Base-by-base conservation (phyloP, 164 flowering plant genomes). In the Vitis cinerea region DNA sequence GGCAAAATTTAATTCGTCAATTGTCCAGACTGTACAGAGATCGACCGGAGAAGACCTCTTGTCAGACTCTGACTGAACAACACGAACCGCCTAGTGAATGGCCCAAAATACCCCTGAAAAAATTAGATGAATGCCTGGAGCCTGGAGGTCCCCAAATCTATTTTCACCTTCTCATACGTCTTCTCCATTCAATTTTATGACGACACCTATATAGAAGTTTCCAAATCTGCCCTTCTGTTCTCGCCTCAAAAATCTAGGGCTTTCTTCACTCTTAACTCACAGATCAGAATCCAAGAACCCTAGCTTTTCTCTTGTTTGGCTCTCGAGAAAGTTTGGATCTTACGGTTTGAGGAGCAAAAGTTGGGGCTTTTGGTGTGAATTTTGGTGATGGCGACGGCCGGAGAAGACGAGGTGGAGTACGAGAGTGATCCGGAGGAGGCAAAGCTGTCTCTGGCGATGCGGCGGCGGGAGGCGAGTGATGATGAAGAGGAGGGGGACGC, bases 401-500 rank as follows among this genome's bases (percentile, higher is more conserved):
- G 64, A 4, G 85, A 66, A 49, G 92, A 82, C 31, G 87, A 86
- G 63, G 78, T 49, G 54, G 99, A 89, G 77, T 93, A 90, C 68
- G 98, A 91, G 84, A 93, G 98, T 66, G 99, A 96, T 90, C 97
- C 93, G 2, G 99, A 96, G 79, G 97, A 88, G 73, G 82, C 79
- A 60, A 82, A 82, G 84, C 69, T 83, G 54, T 83, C 95, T 4
- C 70, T 96, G 81, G 81, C 83, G 72, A 83, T 86, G 92, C 80
- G 99, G 74, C 78, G 99, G 87, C 80, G 92, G 54, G 88, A 80
- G 66, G 99, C 97, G 56, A 93, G 98, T 63, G 98, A 93, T 71
- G 99, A 96, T 59, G 99, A 95, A 73, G 97, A 87, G 3, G 88
- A 79, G 9, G 83, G 63, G 14, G 85, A 72, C 4, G 86, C 60